Percentiles rank a stretch among this genome's conserved stretches.
Evolutionary conservation across 2,329 filamentous ascomycete genomes (phyloP).

Genomic region (Trichoderma oligosporum): DNA sequence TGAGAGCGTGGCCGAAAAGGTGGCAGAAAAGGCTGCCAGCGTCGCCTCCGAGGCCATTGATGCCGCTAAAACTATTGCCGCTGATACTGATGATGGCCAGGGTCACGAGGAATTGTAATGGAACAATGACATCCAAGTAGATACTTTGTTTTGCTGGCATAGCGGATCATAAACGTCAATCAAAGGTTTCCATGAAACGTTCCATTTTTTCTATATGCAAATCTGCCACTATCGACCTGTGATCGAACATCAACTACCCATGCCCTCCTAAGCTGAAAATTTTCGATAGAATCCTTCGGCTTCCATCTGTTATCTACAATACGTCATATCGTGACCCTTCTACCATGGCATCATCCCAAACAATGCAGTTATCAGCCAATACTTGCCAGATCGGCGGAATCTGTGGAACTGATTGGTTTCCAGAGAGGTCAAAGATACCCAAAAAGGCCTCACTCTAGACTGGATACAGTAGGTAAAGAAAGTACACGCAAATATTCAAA

Average conservation of each 20-base stretch:
- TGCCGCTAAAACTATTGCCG: conserved; percentile 47
- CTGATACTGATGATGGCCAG: conserved; percentile 53
- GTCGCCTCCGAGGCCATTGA: conserved; percentile 27
- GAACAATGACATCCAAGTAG: conserved; percentile 17
- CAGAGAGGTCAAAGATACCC: neutral
- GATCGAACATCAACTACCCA: neutral
- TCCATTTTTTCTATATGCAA: neutral
- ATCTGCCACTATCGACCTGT: neutral
- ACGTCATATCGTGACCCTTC: conserved; percentile 3
- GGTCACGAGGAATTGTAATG: conserved; percentile 59
- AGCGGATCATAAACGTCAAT: conserved; percentile 12
- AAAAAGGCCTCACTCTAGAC: neutral
- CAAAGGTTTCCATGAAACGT: conserved; percentile 4
- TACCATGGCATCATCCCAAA: neutral
- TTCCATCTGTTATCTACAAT: neutral
- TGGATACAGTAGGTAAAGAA: neutral
- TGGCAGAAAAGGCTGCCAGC: conserved; percentile 26
- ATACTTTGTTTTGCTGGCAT: conserved; percentile 17
- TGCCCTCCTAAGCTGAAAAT: neutral
- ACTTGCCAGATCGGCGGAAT: neutral
- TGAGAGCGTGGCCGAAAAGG: conserved; percentile 24
- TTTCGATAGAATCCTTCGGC: neutral
- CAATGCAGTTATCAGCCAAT: conserved; percentile 8
- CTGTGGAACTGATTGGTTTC: neutral
- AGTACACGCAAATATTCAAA: neutral